Evolutionary conservation across 148 eudicot genomes (phyloP).

Genomic region (Chenopodium suecicum): DNA sequence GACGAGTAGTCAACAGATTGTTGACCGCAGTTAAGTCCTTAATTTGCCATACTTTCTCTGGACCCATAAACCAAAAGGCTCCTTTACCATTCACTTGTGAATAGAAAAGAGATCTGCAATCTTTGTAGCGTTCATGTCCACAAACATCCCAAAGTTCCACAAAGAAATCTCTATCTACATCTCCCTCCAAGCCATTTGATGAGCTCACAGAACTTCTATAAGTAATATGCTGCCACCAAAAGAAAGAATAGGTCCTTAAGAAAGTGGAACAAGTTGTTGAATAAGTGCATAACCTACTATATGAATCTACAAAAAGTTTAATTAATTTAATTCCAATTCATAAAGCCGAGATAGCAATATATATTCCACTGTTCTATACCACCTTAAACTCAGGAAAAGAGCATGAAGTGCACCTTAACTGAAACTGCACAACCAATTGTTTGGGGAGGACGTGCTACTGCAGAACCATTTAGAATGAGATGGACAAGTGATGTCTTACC

Average conservation of each 20-base stretch:
- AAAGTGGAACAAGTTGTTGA: background rate
- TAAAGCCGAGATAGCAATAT: background rate
- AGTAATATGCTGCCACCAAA: slow-evolving; percentile 55
- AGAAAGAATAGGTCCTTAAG: slow-evolving; percentile 5
- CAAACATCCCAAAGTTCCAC: slow-evolving; percentile 90
- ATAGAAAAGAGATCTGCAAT: slow-evolving; percentile 81
- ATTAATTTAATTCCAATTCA: background rate
- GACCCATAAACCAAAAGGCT: background rate
- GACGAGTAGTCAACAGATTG: background rate
- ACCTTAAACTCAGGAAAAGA: background rate
- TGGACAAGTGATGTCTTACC: slow-evolving; percentile 82
- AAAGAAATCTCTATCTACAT: slow-evolving; percentile 75
- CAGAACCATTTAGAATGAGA: slow-evolving; percentile 74
- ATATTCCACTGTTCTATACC: background rate
- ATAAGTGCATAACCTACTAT: background rate
- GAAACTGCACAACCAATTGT: slow-evolving; percentile 71
- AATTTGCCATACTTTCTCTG: background rate
- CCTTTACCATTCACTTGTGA: slow-evolving; percentile 71
- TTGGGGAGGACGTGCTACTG: slow-evolving; percentile 58
- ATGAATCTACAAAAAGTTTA: background rate
- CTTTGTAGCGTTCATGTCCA: slow-evolving; percentile 87
- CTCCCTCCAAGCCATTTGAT: slow-evolving; percentile 63
- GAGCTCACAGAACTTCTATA: slow-evolving; percentile 66
- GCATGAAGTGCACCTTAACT: slow-evolving; percentile 49
- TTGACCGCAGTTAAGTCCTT: background rate